phyloP scores from a whole-genome alignment of 805 yeast genomes.

The Barnettozyma populi region DNA sequence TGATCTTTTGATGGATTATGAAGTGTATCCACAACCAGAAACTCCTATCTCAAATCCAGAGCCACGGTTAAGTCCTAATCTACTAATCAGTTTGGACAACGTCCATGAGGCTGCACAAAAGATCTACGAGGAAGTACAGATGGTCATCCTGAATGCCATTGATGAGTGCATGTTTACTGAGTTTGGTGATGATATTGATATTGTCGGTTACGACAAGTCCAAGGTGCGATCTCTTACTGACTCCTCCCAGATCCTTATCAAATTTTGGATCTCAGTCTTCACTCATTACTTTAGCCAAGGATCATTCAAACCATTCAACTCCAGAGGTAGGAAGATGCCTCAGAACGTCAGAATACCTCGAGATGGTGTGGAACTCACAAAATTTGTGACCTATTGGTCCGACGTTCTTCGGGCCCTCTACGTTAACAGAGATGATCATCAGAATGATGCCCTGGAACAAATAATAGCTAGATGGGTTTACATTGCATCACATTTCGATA shows the following conservation, averaged over 20 bases:
- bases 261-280: slow-evolving; percentile 56
- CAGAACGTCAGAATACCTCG: slow-evolving; percentile 26
- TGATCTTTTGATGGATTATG: neutral
- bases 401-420: slow-evolving; percentile 40
- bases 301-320: slow-evolving; percentile 17
- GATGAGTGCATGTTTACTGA: slow-evolving; percentile 46
- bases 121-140: slow-evolving; percentile 38
- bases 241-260: slow-evolving; percentile 36
- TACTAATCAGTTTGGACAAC: neutral
- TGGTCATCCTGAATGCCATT: slow-evolving; percentile 39
- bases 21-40: neutral
- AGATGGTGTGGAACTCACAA: slow-evolving; percentile 25
- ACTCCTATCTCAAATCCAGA: neutral
- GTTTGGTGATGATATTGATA: slow-evolving; percentile 50
- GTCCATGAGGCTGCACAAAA: slow-evolving; percentile 15
- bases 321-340: slow-evolving; percentile 26
- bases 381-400: slow-evolving; percentile 50
- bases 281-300: slow-evolving; percentile 36
- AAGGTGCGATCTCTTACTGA: slow-evolving; percentile 33
- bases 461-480: slow-evolving; percentile 32
- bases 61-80: neutral
- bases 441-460: slow-evolving; percentile 28
- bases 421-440: slow-evolving; percentile 27
- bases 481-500: slow-evolving; percentile 3
- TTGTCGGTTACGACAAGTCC: slow-evolving; percentile 43